A percentile compares a stretch with the other conserved stretches of the same genome.
phyloP scores from a whole-genome alignment of 2,329 filamentous ascomycete species.

The Botrytis tulipae region DNA sequence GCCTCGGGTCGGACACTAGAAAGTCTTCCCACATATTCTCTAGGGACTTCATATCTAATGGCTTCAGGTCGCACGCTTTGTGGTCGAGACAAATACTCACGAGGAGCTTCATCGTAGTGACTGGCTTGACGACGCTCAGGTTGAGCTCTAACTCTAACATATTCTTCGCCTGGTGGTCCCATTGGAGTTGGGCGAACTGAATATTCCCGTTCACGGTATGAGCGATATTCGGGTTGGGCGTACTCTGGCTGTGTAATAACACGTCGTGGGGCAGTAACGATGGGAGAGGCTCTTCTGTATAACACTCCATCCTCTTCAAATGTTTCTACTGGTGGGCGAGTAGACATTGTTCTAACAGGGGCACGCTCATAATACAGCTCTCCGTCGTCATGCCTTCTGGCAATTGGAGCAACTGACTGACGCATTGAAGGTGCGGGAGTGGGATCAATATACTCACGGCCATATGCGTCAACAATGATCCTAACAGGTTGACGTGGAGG shows the following conservation, averaged over 20 bases:
- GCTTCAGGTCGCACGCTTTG: slow-evolving; percentile 56
- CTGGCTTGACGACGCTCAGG: slow-evolving; percentile 33
- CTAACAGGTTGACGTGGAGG: slow-evolving; percentile 53
- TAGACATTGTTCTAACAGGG: slow-evolving; percentile 33
- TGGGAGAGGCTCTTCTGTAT: slow-evolving; percentile 53
- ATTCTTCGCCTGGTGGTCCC: slow-evolving; percentile 38
- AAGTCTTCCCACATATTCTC: slow-evolving; percentile 45
- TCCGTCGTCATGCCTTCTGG: slow-evolving; percentile 44
- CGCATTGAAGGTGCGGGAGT: slow-evolving; percentile 45
- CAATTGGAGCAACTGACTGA: slow-evolving; percentile 54
- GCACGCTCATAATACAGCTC: slow-evolving; percentile 65
- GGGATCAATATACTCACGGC: slow-evolving; percentile 73
- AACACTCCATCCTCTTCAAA: slow-evolving; percentile 37
- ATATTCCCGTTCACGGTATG: slow-evolving; percentile 58
- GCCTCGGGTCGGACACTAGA: slow-evolving; percentile 43
- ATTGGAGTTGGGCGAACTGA: slow-evolving; percentile 47
- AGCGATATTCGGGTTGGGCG: slow-evolving; percentile 46
- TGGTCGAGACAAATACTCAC: slow-evolving; percentile 48
- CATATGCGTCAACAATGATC: slow-evolving; percentile 79
- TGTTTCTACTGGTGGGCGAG: slow-evolving; percentile 31
- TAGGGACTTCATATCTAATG: slow-evolving; percentile 44
- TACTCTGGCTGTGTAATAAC: slow-evolving; percentile 64
- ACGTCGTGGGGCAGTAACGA: slow-evolving; percentile 50
- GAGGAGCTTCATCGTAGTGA: slow-evolving; percentile 47
- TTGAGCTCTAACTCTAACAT: slow-evolving; percentile 46